Conservation (phyloP, 2,329 filamentous ascomycete genomes). For the Cytospora paraplurivora region DNA sequence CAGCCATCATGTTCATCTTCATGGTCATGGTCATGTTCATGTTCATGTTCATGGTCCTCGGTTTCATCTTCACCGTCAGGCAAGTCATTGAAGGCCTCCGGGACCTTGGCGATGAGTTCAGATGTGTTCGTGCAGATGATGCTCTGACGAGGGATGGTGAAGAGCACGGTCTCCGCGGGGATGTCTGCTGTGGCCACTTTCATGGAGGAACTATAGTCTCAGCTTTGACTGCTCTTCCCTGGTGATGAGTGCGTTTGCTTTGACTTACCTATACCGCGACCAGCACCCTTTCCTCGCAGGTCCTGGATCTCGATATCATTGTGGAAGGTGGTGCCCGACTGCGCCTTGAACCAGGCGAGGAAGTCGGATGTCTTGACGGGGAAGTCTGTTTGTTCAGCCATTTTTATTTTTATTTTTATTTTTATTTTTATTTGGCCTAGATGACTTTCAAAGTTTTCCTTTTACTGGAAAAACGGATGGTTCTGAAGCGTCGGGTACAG, state of each 20-base stretch:
- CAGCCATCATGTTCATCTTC: constrained; percentile 40
- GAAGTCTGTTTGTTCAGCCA: constrained; percentile 37
- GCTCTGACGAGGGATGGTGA: constrained; percentile 72
- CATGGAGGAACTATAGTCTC: constrained; percentile 24
- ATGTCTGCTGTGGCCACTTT: constrained; percentile 77
- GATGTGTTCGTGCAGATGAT: constrained; percentile 78
- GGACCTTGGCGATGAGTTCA: constrained; percentile 59
- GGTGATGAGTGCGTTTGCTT: background rate
- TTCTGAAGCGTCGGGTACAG: no score
- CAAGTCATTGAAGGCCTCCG: constrained; percentile 50
- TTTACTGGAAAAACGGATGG: no score
- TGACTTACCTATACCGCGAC: constrained; percentile 56
- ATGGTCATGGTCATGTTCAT: constrained; percentile 41
- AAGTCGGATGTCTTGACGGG: constrained; percentile 48
- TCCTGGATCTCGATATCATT: constrained; percentile 55
- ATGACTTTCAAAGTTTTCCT: no score
- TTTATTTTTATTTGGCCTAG: no score
- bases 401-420: background rate
- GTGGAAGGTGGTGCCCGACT: constrained; percentile 57
- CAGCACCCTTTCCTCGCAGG: constrained; percentile 51
- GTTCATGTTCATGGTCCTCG: constrained; percentile 36
- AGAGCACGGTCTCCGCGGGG: constrained; percentile 72
- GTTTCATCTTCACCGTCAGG: constrained; percentile 32
- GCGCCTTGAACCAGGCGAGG: constrained; percentile 55
- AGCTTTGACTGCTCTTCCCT: background rate